Evolutionary conservation across 129 eudicot species (phyloP), one percentile per base, ranked within the genome.

Genomic region (Centella asiatica): DNA sequence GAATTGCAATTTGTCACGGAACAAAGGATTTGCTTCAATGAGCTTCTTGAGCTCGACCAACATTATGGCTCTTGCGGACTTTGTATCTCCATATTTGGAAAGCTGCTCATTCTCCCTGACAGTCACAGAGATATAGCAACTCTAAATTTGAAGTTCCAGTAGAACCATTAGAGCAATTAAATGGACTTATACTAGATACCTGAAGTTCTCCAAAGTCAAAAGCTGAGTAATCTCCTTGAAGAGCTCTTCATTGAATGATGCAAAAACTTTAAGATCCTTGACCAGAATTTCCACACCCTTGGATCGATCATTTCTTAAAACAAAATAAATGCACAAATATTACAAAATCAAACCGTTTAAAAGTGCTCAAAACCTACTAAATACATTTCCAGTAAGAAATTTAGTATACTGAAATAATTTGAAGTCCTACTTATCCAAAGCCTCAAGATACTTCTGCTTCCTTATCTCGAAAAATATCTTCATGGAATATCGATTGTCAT

Each of bases 361-460:
- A n/a, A 63, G 23, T 24, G 4, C 8, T 4, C 0, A 32, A 11
- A 5, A 51, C 49, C 44, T 23, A 47, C 29, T 34, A 25, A 4
- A 27, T 50, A 36, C 7, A 13, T 25, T 33, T 24, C 3, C 34
- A 40, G 66, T 27, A 22, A 39, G n/a, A 20, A 37, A 68, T 46
- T 33, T 40, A 61, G 57, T 33, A 62, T 44, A 19, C 37, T 4
- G 22, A 66, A 29, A 37, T 20, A 29, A 48, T 18, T 10, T 18
- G 51, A 14, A 64, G 52, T 20, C 81, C 73, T 71, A 86, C 97
- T 83, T 86, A 64, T 90, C 97, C 80, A 90, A 75, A 69, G 95
- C 97, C 83, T 90, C 97, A 32, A 90, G 90, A 72, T 90, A 90
- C 84, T 90, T 90, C 71, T 90, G 97, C 77, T 90, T 90, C 68